Evolutionary conservation across 2,329 filamentous ascomycete genomes (phyloP).

Genomic region (Fusarium sp.): DNA sequence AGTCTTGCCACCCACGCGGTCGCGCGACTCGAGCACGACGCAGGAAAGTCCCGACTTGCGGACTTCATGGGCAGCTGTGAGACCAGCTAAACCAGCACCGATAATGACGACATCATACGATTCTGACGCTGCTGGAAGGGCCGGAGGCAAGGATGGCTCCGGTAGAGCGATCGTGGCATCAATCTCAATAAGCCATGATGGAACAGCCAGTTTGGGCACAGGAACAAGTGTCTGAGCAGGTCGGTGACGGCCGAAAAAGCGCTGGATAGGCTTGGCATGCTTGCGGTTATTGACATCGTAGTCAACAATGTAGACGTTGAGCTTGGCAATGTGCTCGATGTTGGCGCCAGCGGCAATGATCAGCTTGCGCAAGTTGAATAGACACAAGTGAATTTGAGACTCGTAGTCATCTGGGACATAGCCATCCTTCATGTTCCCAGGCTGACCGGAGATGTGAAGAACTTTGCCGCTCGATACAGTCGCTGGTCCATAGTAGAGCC

Average conservation of each 20-base stretch:
- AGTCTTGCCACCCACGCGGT: conserved; percentile 7
- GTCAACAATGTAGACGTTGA: neutral
- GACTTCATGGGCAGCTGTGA: conserved; percentile 1
- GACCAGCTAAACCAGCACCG: neutral
- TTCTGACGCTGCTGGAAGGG: neutral
- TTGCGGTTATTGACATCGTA: neutral
- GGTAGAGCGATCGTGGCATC: conserved; percentile 1
- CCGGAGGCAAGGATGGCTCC: neutral
- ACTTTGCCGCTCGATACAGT: too few relatives aligned
- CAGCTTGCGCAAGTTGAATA: conserved; percentile 1
- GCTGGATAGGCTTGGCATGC: neutral
- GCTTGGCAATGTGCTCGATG: neutral
- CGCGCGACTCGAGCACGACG: conserved; percentile 2
- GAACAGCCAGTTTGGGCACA: neutral
- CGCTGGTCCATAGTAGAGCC: too few relatives aligned
- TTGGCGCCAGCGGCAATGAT: neutral
- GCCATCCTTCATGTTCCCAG: neutral
- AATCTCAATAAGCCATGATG: neutral
- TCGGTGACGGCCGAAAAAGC: neutral
- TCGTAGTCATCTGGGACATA: neutral
- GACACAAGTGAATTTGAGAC: neutral
- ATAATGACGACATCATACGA: neutral
- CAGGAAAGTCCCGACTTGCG: neutral
- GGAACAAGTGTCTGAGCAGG: neutral
- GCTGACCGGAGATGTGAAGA: neutral